Evolutionary conservation across 768 basidiomycete species (phyloP).

Genomic region (Pleurotus djamor): DNA sequence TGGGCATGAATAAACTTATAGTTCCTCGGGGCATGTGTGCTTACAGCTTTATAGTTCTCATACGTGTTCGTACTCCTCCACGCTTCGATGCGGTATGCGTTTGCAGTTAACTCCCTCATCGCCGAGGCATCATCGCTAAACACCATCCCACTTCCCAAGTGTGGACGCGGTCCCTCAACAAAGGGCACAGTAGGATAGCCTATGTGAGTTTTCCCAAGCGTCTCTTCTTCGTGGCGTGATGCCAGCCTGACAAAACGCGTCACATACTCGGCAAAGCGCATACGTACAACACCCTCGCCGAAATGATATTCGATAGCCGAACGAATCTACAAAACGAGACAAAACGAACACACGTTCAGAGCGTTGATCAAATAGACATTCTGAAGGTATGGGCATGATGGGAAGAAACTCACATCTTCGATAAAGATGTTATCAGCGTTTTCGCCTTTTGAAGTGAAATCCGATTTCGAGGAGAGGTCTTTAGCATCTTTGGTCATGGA

Average conservation of each 20-base stretch:
- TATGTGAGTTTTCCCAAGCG: conserved; percentile 73
- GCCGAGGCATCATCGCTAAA: conserved; percentile 72
- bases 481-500: conserved; percentile 31
- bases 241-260: conserved; percentile 85
- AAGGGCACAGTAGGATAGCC: conserved; percentile 66
- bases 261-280: conserved; percentile 89
- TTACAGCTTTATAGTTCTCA: conserved; percentile 65
- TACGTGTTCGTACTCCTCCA: conserved; percentile 89
- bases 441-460: conserved; percentile 56
- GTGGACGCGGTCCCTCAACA: conserved; percentile 36
- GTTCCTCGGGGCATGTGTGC: conserved; percentile 1
- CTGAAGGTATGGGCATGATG: background rate
- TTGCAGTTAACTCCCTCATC: conserved; percentile 67
- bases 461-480: conserved; percentile 52
- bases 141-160: conserved; percentile 79
- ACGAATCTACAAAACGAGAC: conserved; percentile 53
- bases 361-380: background rate
- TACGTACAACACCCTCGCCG: conserved; percentile 85
- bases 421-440: conserved; percentile 84
- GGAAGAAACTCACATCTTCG: conserved; percentile 73
- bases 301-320: conserved; percentile 89
- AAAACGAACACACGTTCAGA: too few species aligned
- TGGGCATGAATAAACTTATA: conserved; percentile 1
- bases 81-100: conserved; percentile 86
- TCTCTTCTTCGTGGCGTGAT: conserved; percentile 86